Evolutionary conservation across 805 yeast genomes (phyloP).

Genomic region (Lachancea meyersii): DNA sequence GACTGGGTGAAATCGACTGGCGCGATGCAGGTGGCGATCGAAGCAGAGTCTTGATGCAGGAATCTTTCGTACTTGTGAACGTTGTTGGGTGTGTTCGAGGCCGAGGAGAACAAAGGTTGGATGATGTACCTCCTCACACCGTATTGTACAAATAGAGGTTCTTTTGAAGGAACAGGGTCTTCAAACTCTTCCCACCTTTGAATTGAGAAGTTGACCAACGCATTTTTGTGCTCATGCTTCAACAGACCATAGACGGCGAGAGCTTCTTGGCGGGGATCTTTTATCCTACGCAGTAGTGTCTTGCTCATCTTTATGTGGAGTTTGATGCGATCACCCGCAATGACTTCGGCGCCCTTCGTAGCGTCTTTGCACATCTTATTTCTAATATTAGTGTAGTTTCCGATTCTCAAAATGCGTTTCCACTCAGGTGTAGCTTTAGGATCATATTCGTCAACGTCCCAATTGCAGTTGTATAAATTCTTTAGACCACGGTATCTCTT

Average conservation of each 20-base stretch:
- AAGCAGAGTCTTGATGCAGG: constrained; percentile 66
- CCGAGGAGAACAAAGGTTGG: constrained; percentile 76
- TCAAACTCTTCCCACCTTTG: constrained; percentile 88
- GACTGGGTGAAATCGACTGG: constrained; percentile 80
- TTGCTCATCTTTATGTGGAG: constrained; percentile 56
- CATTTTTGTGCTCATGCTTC: constrained; percentile 79
- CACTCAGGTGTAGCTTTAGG: constrained; percentile 70
- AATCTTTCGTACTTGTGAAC: constrained; percentile 83
- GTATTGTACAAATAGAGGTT: constrained; percentile 75
- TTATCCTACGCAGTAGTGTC: constrained; percentile 38
- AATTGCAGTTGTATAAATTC: constrained; percentile 67
- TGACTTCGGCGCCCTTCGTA: constrained; percentile 38
- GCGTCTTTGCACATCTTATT: constrained; percentile 62
- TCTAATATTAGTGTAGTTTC: constrained; percentile 70
- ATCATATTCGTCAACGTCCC: constrained; percentile 86
- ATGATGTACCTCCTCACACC: constrained; percentile 86
- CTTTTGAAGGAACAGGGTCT: constrained; percentile 79
- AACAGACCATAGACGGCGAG: constrained; percentile 68
- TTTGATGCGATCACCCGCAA: constrained; percentile 60
- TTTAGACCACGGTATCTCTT: constrained; percentile 81
- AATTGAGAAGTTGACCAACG: constrained; percentile 75
- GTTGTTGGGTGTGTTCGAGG: constrained; percentile 69
- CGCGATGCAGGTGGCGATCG: constrained; percentile 80
- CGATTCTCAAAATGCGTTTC: constrained; percentile 65
- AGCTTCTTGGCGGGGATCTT: constrained; percentile 42